Evolutionary conservation across 176 grass and related monocot genomes (phyloP), one percentile per base, ranked within the genome.

Genomic region (Metroxylon sagu): DNA sequence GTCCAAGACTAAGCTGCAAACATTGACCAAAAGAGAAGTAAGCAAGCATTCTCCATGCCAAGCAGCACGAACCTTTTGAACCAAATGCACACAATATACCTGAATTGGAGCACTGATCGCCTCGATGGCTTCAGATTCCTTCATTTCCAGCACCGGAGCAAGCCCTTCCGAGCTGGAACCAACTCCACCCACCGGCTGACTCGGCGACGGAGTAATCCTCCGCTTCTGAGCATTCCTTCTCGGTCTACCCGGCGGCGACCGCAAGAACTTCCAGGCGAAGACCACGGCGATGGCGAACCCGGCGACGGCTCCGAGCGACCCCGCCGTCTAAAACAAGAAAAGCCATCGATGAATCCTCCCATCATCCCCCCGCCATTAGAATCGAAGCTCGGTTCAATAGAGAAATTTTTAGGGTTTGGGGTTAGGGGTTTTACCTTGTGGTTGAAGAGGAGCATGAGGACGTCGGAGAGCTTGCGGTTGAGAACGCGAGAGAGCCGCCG

Each of bases 231-330:
- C 56, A 5, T 58, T 55, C 23, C 79, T 67, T 27, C 77, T 60
- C 30, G 71, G 74, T 12, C 74, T 54, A 35, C 70, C 54, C 5
- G 74, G 71, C 16, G 70, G 61, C 5, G 81, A 68, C 51, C 78
- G 80, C 72, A 92, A 35, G 65, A 98, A 77, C 73, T 70, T 98
- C 93, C 93, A 98, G 12, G 83, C 84, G 71, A 98, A 98, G 3
- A 92, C 81, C 18, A 92, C 73, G 2, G 93, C 93, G 80, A 98
- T 89, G 49, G 93, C 93, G 63, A 98, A 98, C 7, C 93, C 93
- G 14, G 93, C 93, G 52, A 89, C 84, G 18, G 93, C 87, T 50
- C 84, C 84, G 27, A 98, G 65, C 16, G 93, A 92, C 0, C 88
- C 81, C 8, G 70, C 87, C 29, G 67, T 79, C 93, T 98, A 14